A percentile compares a stretch with the other conserved stretches of the same genome.
These are phyloP conservation scores for Phellinidium pouzarii DNA, from an alignment of 1,284 basidiomycete genomes.

Conservation along the genomic window DNA sequence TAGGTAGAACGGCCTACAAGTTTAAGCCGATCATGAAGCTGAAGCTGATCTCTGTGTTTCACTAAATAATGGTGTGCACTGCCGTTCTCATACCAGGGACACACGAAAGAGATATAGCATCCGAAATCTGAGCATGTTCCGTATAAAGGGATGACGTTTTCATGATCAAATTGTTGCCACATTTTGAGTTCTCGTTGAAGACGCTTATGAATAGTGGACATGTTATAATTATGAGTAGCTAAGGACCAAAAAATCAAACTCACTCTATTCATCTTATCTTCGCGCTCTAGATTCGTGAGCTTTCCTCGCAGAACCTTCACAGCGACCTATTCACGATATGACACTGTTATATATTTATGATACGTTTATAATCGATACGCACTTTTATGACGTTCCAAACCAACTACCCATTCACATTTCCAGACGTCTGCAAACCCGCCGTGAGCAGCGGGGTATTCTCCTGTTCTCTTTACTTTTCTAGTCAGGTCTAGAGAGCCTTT, in stretches of 20 bases:
- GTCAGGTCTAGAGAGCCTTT: slow-evolving; percentile 30
- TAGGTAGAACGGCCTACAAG: slow-evolving; percentile 19
- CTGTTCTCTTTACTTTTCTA: slow-evolving; percentile 29
- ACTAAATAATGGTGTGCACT: slow-evolving; percentile 23
- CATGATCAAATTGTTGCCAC: slow-evolving; percentile 25
- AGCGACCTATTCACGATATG: slow-evolving; percentile 34
- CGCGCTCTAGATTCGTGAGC: not conserved
- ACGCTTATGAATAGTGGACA: slow-evolving; percentile 12
- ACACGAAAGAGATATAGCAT: slow-evolving; percentile 24
- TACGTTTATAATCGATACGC: too few species aligned
- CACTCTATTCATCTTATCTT: slow-evolving; percentile 12
- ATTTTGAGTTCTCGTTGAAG: slow-evolving; percentile 24
- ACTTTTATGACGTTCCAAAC: slow-evolving; percentile 21
- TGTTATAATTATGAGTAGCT: not conserved
- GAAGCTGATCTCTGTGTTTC: slow-evolving; percentile 13
- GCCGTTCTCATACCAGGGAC: slow-evolving; percentile 26
- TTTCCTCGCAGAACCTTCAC: slow-evolving; percentile 13
- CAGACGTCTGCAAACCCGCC: slow-evolving; percentile 43
- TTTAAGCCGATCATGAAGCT: slow-evolving; percentile 18
- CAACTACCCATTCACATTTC: slow-evolving; percentile 30
- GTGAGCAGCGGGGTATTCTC: slow-evolving; percentile 32
- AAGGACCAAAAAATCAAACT: slow-evolving; percentile 18
- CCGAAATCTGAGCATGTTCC: slow-evolving; percentile 25
- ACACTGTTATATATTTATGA: slow-evolving; percentile 8
- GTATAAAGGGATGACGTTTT: slow-evolving; percentile 24